Evolutionary conservation across 2,329 filamentous ascomycete genomes (phyloP).

Genomic region (Biscogniauxia sp.): DNA sequence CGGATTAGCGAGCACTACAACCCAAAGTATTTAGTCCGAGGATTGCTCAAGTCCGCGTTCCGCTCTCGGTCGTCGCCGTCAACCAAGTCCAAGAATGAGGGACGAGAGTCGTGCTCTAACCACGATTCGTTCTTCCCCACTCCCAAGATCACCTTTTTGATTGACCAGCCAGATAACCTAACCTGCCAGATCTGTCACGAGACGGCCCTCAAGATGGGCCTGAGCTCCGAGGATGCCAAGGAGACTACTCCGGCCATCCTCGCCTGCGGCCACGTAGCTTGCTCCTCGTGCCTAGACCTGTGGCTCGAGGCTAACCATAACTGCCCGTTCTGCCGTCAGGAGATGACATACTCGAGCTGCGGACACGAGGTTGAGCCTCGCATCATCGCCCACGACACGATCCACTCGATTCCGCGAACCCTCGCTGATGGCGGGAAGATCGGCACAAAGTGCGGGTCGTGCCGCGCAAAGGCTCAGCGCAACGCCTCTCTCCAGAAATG

Average conservation of each 20-base stretch:
- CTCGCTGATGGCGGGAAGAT: constrained; percentile 32
- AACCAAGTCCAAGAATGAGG: neutral
- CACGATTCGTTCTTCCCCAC: constrained; percentile 23
- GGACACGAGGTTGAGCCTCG: constrained; percentile 28
- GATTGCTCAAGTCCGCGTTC: constrained; percentile 3
- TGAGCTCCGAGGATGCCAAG: neutral
- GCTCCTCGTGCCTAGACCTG: constrained; percentile 27
- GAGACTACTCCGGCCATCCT: constrained; percentile 28
- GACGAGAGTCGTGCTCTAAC: neutral
- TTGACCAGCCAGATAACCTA: constrained; percentile 24
- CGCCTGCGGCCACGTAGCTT: constrained; percentile 37
- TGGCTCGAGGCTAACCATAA: constrained; percentile 26
- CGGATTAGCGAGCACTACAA: constrained; percentile 3
- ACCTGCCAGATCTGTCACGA: constrained; percentile 26
- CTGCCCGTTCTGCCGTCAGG: constrained; percentile 37
- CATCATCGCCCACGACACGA: constrained; percentile 28
- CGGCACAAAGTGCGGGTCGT: constrained; percentile 13
- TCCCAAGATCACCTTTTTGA: constrained; percentile 27
- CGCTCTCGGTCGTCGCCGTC: neutral
- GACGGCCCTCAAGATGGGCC: constrained; percentile 13
- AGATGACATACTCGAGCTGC: constrained; percentile 30
- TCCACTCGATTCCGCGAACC: constrained; percentile 35
- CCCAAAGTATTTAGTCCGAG: constrained; percentile 17
- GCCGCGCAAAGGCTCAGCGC: constrained; percentile 8
- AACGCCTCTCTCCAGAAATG: constrained; percentile 6